Conservation (phyloP, 306 rosid species). For the Trifolium dubium region DNA sequence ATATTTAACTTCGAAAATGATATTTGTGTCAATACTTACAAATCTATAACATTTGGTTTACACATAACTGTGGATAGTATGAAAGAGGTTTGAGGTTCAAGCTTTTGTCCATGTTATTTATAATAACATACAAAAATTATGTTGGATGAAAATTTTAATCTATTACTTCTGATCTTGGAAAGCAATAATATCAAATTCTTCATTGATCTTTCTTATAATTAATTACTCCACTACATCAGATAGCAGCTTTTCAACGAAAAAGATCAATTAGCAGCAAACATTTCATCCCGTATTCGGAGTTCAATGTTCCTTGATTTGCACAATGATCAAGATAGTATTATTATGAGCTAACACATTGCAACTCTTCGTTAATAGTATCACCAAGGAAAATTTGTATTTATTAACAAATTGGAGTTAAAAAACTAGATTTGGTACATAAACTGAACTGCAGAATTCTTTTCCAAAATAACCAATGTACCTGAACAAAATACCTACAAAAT, state of each 20-base stretch:
- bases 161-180: conserved; percentile 2
- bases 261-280: neutral
- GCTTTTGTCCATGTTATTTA: neutral
- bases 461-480: neutral
- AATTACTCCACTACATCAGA: neutral
- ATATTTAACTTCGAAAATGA: conserved; percentile 21
- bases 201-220: neutral
- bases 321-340: conserved; percentile 6
- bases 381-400: neutral
- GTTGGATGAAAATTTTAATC: neutral
- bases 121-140: neutral
- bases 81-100: neutral
- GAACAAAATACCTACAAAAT: conserved; percentile 29
- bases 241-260: neutral
- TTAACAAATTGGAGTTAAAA: neutral
- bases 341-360: neutral
- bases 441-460: neutral
- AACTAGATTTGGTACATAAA: neutral
- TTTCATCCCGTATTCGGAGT: conserved; percentile 17
- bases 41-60: neutral
- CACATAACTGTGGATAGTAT: neutral
- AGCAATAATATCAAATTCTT: neutral
- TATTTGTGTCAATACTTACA: neutral
- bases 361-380: neutral
- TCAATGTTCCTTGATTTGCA: conserved; percentile 22